phyloP scores from a whole-genome alignment of 176 grass and related monocot genomes.

The Cymbopogon citratus region DNA sequence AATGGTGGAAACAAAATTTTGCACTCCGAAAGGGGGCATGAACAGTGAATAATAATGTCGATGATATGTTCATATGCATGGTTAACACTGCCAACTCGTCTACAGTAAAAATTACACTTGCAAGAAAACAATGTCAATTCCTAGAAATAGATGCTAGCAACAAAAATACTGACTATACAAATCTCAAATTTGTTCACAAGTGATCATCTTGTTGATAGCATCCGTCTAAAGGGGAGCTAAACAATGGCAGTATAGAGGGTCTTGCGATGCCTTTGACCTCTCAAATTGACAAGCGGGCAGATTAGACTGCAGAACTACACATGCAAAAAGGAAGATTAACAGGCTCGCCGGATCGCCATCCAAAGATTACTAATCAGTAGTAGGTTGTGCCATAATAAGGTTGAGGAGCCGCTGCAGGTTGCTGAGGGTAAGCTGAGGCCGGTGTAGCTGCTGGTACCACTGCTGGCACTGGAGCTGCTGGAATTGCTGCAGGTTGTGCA shows the following conservation, averaged over 20 bases:
- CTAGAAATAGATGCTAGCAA: background rate
- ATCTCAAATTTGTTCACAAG: background rate
- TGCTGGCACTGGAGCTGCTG: conserved; percentile 7
- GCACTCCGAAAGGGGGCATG: background rate
- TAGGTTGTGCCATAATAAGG: conserved; percentile 57
- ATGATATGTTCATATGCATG: background rate
- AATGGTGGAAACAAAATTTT: background rate
- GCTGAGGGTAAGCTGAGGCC: conserved; percentile 38
- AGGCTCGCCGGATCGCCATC: background rate
- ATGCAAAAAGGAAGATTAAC: background rate
- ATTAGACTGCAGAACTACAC: background rate
- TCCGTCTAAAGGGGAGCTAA: background rate
- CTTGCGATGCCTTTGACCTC: background rate
- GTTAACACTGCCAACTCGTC: background rate
- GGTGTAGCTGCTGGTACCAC: background rate
- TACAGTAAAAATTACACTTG: background rate
- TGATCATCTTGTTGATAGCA: background rate
- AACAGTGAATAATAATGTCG: background rate
- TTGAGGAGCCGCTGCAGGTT: conserved; percentile 55
- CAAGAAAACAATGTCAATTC: background rate
- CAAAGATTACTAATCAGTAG: conserved; percentile 42
- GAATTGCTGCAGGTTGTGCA: conserved; percentile 46
- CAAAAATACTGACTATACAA: conserved; percentile 14
- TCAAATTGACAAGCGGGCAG: no score
- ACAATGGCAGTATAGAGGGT: background rate